Base-by-base conservation (phyloP, 148 eudicot species). In the Fagopyrum esculentum region DNA sequence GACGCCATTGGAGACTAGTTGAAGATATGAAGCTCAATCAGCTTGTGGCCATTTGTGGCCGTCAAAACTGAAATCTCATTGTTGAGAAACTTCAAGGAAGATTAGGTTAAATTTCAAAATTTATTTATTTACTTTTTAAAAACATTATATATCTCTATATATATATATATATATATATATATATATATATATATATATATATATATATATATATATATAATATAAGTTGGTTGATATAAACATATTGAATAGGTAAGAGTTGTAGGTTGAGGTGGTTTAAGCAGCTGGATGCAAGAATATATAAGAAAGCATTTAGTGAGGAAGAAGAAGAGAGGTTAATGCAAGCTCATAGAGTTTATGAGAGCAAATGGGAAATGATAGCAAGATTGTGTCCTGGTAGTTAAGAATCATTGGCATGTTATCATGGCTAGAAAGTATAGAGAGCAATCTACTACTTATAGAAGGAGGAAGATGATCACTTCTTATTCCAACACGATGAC, bases 211-310 rank as follows among this genome's bases (percentile, higher is more conserved):
- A n/a, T n/a, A n/a, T n/a, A n/a, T n/a, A n/a, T n/a, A n/a, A n/a
- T n/a, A n/a, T n/a, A n/a, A n/a, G 9, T n/a, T 60, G 12, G 19
- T 61, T 6, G 16, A 61, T 61, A n/a, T n/a, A n/a, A n/a, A n/a
- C n/a, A n/a, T n/a, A n/a, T n/a, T n/a, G 9, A 16, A 43, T 43
- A 85, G 88, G 88, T 6, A 85, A 85, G 76, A 85, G 88, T 48
- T 85, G 88, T 60, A 85, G 88, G 51, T 44, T 85, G 69, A 80
- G 88, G 73, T 85, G 88, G 88, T 85, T 85, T 61, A 85, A 85
- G 57, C 88, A 85, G 77, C 70, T 85, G 64, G 85, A 85, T 71
- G 85, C 88, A 66, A 80, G 83, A 57, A 85, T 85, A 5, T 82
- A 85, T 85, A 82, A 82, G 54, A 80, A 80, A 57, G 75, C 88